Evolutionary conservation across 1,139 yeast genomes (phyloP).

Genomic region (Debaryomyces coudertii): DNA sequence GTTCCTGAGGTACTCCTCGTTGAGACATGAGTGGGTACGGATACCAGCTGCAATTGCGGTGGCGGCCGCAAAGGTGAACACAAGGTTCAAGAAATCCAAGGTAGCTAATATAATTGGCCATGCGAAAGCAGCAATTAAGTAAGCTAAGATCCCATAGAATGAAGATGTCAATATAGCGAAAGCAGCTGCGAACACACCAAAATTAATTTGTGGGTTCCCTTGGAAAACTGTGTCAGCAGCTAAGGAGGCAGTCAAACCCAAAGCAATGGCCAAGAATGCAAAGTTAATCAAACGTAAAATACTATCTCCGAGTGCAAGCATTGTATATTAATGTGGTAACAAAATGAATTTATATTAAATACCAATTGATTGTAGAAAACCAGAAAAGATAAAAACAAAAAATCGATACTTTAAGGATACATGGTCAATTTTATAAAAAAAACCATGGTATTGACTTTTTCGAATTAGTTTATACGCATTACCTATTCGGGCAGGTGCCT

Average conservation of each 20-base stretch:
- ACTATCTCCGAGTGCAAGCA: conserved; percentile 74
- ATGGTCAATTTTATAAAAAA: conserved; percentile 9
- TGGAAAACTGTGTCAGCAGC: conserved; percentile 64
- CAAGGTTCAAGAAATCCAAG: conserved; percentile 83
- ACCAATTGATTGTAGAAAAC: conserved; percentile 9
- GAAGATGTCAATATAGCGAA: conserved; percentile 82
- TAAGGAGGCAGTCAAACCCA: conserved; percentile 85
- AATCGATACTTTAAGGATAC: conserved; percentile 4
- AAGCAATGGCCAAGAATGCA: conserved; percentile 69
- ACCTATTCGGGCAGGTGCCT: conserved; percentile 9
- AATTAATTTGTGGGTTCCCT: conserved; percentile 82
- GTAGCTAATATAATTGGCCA: conserved; percentile 79
- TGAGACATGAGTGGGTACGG: conserved; percentile 82
- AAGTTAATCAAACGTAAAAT: conserved; percentile 75
- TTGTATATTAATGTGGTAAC: conserved; percentile 19
- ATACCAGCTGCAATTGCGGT: conserved; percentile 91
- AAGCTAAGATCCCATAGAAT: conserved; percentile 78
- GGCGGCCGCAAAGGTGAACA: conserved; percentile 93
- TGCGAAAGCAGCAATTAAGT: conserved; percentile 76
- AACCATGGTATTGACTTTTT: conserved; percentile 9
- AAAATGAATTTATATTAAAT: conserved; percentile 4
- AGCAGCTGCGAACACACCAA: conserved; percentile 82
- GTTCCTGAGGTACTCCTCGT: conserved; percentile 60
- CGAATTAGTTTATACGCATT: conserved; percentile 8
- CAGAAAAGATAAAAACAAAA: conserved; percentile 3